Percentiles rank a stretch among this genome's conserved stretches.
These are phyloP conservation scores for Capsicum baccatum DNA, from an alignment of 257 asterid species.

Conservation along the genomic window DNA sequence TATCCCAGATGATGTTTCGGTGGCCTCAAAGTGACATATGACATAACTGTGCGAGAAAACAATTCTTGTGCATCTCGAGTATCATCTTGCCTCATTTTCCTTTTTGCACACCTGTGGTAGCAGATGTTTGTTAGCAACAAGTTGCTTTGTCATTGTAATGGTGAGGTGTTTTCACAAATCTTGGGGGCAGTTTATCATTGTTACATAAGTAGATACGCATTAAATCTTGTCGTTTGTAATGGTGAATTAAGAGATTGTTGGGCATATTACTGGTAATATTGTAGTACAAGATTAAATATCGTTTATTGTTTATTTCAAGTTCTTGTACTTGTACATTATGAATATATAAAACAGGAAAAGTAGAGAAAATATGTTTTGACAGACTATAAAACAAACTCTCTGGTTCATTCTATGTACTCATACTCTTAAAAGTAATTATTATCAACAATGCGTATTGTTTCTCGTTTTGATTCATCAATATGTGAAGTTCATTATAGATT, in stretches of 20 bases:
- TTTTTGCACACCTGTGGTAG: background rate
- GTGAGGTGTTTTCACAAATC: background rate
- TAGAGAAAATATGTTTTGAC: background rate
- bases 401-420: background rate
- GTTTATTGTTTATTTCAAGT: background rate
- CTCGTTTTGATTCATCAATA: no score
- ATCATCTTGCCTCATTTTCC: background rate
- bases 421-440: background rate
- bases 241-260: constrained; percentile 1
- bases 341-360: background rate
- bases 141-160: background rate
- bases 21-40: background rate
- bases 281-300: background rate
- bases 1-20: constrained; percentile 56
- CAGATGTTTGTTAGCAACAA: background rate
- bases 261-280: background rate
- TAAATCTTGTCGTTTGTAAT: background rate
- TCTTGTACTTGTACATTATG: background rate
- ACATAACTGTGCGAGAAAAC: background rate
- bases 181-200: background rate
- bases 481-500: background rate
- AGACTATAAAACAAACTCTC: background rate
- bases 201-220: background rate
- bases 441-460: background rate
- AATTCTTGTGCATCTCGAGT: background rate